Evolutionary conservation across 2,329 filamentous ascomycete genomes (phyloP), one percentile per base, ranked within the genome.

Genomic region (Paraphoma chrysanthemicola): DNA sequence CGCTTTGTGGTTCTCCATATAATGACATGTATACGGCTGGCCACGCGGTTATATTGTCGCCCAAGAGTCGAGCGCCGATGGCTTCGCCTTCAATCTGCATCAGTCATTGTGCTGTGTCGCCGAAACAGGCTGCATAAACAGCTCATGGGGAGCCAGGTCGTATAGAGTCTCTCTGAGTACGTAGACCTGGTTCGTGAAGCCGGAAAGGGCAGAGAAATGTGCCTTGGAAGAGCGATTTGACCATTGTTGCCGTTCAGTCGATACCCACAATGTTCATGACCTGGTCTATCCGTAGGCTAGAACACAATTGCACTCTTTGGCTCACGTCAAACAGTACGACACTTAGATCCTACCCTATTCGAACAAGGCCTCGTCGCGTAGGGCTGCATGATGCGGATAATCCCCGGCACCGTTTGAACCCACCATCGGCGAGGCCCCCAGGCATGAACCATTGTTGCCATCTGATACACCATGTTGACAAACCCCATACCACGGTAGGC

Each of bases 391-490:
- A 54, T 57, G 57, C 57, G 51, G 42, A 10, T 45, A 43, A 53
- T 43, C 23, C 38, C 47, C 39, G 41, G 18, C 30, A 36, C 16
- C 18, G 48, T 44, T 38, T 28, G 41, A n/a, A 44, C 38, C 23
- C 23, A 23, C 23, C 23, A 23, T 23, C 23, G 23, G 48, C 50
- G 46, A 49, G 38, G 43, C 44, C 52, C 52, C 47, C 51, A 53
- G 38, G 55, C 58, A 61, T 58, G 50, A 56, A 53, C 41, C 43
- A 53, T 48, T 23, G 23, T 49, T 43, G 52, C 49, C 44, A 61
- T 53, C 55, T 61, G 58, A 61, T 61, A 61, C 58, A 56, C 53
- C 48, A 53, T 51, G 31, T 45, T 53, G 53, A 53, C 52, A 55
- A 60, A 52, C 36, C 49, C 44, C 28, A 28, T 46, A 49, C 44